Percentiles rank a stretch among this genome's conserved stretches.
These are phyloP conservation scores for Aethionema arabicum DNA, from an alignment of 345 rosid species.

Conservation along the genomic window DNA sequence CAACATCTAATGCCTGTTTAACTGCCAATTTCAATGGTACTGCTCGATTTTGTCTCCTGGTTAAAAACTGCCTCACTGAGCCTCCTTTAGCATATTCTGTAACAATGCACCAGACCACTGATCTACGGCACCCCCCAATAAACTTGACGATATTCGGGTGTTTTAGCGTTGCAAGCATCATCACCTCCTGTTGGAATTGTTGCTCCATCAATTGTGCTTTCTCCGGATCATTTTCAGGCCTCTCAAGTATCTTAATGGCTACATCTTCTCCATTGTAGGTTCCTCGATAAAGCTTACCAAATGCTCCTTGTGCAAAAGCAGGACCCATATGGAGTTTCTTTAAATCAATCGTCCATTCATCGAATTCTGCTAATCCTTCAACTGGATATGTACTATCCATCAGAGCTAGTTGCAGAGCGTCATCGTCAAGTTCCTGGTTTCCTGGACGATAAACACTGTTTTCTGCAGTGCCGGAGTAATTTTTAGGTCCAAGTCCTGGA, in stretches of 20 bases:
- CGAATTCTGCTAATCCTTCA: constrained; percentile 50
- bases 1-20: constrained; percentile 55
- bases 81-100: constrained; percentile 55
- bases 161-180: constrained; percentile 58
- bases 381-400: constrained; percentile 57
- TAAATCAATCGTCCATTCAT: constrained; percentile 67
- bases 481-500: constrained; percentile 54
- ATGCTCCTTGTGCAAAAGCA: constrained; percentile 75
- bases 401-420: constrained; percentile 58
- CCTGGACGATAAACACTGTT: constrained; percentile 63
- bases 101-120: constrained; percentile 56
- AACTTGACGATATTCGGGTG: constrained; percentile 55
- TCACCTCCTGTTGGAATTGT: constrained; percentile 56
- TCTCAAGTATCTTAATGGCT: constrained; percentile 57
- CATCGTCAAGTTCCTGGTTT: constrained; percentile 53
- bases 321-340: constrained; percentile 66
- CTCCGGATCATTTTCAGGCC: constrained; percentile 47
- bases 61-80: constrained; percentile 46
- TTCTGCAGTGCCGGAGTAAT: constrained; percentile 46
- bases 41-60: constrained; percentile 40
- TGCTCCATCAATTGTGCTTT: constrained; percentile 55
- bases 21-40: constrained; percentile 53
- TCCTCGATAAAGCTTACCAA: constrained; percentile 63
- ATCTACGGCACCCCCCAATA: constrained; percentile 49
- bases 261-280: constrained; percentile 60